phyloP scores from a whole-genome alignment of 2,329 filamentous ascomycete genomes.

The Penicillium sp. region DNA sequence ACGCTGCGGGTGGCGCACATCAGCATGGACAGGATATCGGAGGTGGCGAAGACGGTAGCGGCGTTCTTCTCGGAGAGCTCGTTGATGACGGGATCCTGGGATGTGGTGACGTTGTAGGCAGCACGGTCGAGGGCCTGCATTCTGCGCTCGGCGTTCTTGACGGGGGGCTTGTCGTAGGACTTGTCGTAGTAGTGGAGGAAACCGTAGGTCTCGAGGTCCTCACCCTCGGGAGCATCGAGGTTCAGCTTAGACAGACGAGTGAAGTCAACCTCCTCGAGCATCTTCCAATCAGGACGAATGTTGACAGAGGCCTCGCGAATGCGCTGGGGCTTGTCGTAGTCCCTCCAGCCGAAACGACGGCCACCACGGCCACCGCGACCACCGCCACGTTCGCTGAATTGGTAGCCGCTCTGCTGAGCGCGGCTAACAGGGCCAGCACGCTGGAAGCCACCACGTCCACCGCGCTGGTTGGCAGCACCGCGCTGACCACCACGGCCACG shows the following conservation, averaged over 20 bases:
- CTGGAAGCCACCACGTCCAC: slow-evolving; percentile 69
- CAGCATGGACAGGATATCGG: slow-evolving; percentile 96
- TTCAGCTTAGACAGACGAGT: slow-evolving; percentile 93
- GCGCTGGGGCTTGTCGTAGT: slow-evolving; percentile 95
- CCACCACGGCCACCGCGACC: slow-evolving; percentile 66
- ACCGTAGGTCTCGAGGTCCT: slow-evolving; percentile 91
- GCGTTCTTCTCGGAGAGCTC: slow-evolving; percentile 94
- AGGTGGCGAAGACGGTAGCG: slow-evolving; percentile 93
- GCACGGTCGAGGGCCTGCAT: slow-evolving; percentile 87
- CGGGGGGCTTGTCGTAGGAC: slow-evolving; percentile 86
- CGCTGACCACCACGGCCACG: slow-evolving; percentile 68
- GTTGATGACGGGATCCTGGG: slow-evolving; percentile 93
- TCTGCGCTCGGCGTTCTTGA: slow-evolving; percentile 84
- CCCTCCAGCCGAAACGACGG: slow-evolving; percentile 95
- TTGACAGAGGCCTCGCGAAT: slow-evolving; percentile 95
- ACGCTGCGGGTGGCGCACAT: slow-evolving; percentile 97
- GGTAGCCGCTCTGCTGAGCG: slow-evolving; percentile 59
- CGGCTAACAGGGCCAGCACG: slow-evolving; percentile 65
- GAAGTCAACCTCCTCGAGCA: slow-evolving; percentile 98
- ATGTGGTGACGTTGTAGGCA: slow-evolving; percentile 97
- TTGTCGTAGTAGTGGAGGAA: slow-evolving; percentile 99
- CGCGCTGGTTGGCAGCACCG: slow-evolving; percentile 70
- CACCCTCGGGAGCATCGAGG: slow-evolving; percentile 88
- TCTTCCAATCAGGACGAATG: slow-evolving; percentile 91
- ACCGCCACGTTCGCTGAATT: slow-evolving; percentile 68